These are phyloP conservation scores for Symmetrospora coprosmae DNA, from an alignment of 768 basidiomycete genomes.

Conservation along the genomic window DNA sequence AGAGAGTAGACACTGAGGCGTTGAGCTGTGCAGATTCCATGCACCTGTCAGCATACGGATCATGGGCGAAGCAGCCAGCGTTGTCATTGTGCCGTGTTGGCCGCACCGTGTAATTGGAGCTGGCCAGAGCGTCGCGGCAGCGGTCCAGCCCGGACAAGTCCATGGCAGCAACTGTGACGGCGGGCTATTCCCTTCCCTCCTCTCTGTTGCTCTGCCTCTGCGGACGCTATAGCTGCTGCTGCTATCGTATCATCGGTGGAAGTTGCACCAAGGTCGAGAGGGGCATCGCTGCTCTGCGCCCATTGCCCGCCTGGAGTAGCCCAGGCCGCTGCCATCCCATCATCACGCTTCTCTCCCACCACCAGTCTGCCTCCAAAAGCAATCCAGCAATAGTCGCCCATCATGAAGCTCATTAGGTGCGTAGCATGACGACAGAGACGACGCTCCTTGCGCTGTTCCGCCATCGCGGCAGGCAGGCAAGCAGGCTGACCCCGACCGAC, in stretches of 20 bases:
- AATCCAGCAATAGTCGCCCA: slow-evolving; percentile 2
- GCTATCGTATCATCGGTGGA: too few relatives aligned
- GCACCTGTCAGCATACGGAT: not conserved
- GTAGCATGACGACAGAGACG: not conserved
- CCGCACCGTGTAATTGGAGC: not conserved
- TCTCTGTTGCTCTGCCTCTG: too few relatives aligned
- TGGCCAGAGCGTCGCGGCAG: not conserved
- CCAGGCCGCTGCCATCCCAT: too few relatives aligned
- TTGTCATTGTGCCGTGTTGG: not conserved
- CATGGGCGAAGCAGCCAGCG: not conserved
- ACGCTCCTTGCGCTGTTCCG: not conserved
- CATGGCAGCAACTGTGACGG: too few relatives aligned
- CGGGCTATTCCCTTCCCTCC: too few relatives aligned
- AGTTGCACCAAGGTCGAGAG: too few relatives aligned
- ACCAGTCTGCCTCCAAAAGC: too few relatives aligned
- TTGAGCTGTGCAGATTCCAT: not conserved
- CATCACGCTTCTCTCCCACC: too few relatives aligned
- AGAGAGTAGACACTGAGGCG: not conserved
- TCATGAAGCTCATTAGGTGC: slow-evolving; percentile 25
- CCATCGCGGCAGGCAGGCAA: not conserved
- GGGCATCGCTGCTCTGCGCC: too few relatives aligned
- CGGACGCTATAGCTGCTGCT: too few relatives aligned
- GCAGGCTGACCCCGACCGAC: not conserved
- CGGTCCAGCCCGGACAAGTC: not conserved
- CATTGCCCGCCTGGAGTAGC: too few relatives aligned